Evolutionary conservation across 1,284 basidiomycete species (phyloP).

Genomic region (Ustilago loliicola): DNA sequence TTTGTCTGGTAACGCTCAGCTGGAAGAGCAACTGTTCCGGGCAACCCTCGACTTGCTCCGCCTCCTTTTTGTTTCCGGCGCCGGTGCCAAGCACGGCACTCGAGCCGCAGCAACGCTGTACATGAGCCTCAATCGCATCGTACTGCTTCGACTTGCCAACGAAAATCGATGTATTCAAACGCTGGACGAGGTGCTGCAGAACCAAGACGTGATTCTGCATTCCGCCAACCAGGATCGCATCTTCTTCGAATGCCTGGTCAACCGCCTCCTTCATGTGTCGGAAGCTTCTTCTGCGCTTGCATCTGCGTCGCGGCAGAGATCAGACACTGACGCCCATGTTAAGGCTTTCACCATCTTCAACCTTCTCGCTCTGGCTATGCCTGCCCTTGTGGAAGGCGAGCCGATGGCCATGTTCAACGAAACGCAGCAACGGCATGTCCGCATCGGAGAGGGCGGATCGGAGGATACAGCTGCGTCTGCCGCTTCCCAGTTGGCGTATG

Average conservation of each 20-base stretch:
- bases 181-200: conserved; percentile 36
- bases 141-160: conserved; percentile 41
- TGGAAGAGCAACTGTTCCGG: conserved; percentile 36
- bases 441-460: background rate
- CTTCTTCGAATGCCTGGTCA: conserved; percentile 59
- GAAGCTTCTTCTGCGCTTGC: background rate
- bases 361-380: conserved; percentile 43
- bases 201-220: conserved; percentile 45
- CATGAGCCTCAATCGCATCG: conserved; percentile 55
- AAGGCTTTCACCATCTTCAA: conserved; percentile 49
- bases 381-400: conserved; percentile 40
- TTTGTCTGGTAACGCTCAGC: conserved; percentile 20
- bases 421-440: conserved; percentile 20
- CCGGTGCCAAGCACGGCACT: background rate
- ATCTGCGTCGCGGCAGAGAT: background rate
- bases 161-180: conserved; percentile 14
- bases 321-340: conserved; percentile 13
- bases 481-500: conserved; percentile 16
- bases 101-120: conserved; percentile 33
- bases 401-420: conserved; percentile 30
- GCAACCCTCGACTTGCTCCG: conserved; percentile 29
- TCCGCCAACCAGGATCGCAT: conserved; percentile 42
- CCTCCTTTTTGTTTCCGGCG: conserved; percentile 12
- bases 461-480: too few species aligned
- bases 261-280: conserved; percentile 33